phyloP scores from a whole-genome alignment of 805 yeast species.

The Candida piceae region DNA sequence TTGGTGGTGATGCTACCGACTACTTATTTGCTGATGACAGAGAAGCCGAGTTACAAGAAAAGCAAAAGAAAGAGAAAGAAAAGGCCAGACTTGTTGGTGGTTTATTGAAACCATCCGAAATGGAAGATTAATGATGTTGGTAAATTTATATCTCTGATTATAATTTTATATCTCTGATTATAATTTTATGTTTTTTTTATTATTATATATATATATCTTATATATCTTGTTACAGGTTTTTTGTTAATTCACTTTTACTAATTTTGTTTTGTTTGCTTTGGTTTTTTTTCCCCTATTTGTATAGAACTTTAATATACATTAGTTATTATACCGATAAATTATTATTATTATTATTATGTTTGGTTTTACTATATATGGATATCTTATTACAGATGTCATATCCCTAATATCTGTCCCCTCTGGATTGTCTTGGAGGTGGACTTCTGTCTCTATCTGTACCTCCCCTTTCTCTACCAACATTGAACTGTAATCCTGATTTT shows the following conservation, averaged over 20 bases:
- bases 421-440: too few relatives aligned
- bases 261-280: not conserved
- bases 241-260: too few relatives aligned
- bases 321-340: too few relatives aligned
- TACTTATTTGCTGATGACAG: constrained; percentile 92
- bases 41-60: constrained; percentile 69
- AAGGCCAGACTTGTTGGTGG: constrained; percentile 89
- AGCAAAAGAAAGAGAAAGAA: constrained; percentile 65
- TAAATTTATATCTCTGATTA: not conserved
- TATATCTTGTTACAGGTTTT: too few relatives aligned
- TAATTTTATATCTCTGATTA: not conserved
- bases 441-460: not conserved
- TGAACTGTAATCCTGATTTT: too few relatives aligned
- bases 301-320: too few relatives aligned
- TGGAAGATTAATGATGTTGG: constrained; percentile 53
- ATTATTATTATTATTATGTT: too few relatives aligned
- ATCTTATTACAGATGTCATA: not conserved
- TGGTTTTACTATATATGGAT: not conserved
- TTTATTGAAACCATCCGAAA: constrained; percentile 86
- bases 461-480: too few relatives aligned
- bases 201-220: too few relatives aligned
- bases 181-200: not conserved
- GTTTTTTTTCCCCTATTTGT: too few relatives aligned
- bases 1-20: constrained; percentile 93
- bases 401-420: too few relatives aligned